These are phyloP conservation scores for Mitragyna speciosa DNA, from an alignment of 257 asterid genomes.

Conservation along the genomic window DNA sequence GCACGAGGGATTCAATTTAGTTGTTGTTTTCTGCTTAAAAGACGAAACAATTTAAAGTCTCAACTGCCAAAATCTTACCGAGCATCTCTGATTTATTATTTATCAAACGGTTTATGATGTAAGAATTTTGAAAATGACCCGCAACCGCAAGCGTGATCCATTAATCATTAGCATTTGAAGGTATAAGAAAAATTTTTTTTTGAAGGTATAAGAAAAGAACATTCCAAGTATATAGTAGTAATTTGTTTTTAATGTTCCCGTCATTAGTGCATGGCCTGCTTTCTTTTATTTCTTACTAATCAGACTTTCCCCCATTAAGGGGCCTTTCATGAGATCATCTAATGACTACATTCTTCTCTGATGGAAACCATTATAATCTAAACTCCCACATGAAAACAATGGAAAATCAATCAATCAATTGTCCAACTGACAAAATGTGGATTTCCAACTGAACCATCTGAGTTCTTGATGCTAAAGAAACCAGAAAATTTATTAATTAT, in stretches of 20 bases:
- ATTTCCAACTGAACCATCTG: neutral
- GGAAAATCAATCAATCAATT: neutral
- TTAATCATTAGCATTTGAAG: neutral
- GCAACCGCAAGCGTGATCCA: neutral
- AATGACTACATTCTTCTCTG: neutral
- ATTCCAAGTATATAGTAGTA: neutral
- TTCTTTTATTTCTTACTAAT: neutral
- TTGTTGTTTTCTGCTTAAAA: slow-evolving; percentile 5
- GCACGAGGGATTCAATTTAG: slow-evolving; percentile 3
- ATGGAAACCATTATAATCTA: neutral
- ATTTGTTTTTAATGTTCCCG: neutral
- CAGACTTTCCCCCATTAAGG: neutral
- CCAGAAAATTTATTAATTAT: neutral
- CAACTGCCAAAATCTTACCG: slow-evolving; percentile 2
- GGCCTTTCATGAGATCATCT: slow-evolving; percentile 9
- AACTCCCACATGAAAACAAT: neutral
- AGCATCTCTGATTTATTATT: neutral
- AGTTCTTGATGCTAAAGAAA: neutral
- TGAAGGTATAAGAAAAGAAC: neutral
- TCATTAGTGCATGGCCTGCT: slow-evolving; percentile 27
- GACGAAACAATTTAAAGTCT: neutral
- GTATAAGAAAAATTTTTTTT: too few species aligned
- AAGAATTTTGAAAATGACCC: slow-evolving; percentile 9
- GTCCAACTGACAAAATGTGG: neutral
- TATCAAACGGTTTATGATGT: neutral